Evolutionary conservation across 2,329 filamentous ascomycete genomes (phyloP).

Genomic region (Hymenoscyphus linearis): DNA sequence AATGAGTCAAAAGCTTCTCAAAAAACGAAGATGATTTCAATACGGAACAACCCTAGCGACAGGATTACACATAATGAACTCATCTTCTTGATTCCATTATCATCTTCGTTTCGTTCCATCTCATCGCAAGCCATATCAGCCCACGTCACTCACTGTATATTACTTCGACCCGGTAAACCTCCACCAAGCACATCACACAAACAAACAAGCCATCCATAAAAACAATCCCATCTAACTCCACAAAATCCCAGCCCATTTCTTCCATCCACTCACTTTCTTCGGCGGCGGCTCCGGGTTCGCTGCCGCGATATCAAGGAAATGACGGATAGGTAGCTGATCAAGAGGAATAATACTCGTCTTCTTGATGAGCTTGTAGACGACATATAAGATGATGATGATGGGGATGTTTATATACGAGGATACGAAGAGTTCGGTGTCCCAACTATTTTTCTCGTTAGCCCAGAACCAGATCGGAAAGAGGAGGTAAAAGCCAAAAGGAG

Average conservation of each 20-base stretch:
- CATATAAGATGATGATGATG: slow-evolving; percentile 47
- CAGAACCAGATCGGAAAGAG: background rate
- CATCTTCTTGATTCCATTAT: too few relatives aligned
- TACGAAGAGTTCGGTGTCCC: slow-evolving; percentile 51
- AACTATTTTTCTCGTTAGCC: slow-evolving; percentile 27
- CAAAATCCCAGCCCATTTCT: slow-evolving; percentile 21
- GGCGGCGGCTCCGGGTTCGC: slow-evolving; percentile 23
- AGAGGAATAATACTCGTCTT: slow-evolving; percentile 39
- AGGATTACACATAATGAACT: too few relatives aligned
- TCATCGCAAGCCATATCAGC: too few relatives aligned
- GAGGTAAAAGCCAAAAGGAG: background rate
- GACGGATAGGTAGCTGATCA: slow-evolving; percentile 33
- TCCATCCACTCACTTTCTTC: slow-evolving; percentile 16
- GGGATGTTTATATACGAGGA: slow-evolving; percentile 61
- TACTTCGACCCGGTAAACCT: too few relatives aligned
- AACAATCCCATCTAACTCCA: slow-evolving; percentile 13
- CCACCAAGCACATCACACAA: background rate
- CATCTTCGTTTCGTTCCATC: too few relatives aligned
- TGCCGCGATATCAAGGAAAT: slow-evolving; percentile 34
- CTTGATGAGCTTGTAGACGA: slow-evolving; percentile 50
- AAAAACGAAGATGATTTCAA: too few relatives aligned
- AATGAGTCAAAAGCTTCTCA: too few relatives aligned
- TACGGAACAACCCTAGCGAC: too few relatives aligned
- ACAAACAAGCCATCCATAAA: background rate
- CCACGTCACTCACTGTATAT: too few relatives aligned